These are phyloP conservation scores for Phlegmacium glaucopus DNA, from an alignment of 768 basidiomycete genomes.

Conservation along the genomic window DNA sequence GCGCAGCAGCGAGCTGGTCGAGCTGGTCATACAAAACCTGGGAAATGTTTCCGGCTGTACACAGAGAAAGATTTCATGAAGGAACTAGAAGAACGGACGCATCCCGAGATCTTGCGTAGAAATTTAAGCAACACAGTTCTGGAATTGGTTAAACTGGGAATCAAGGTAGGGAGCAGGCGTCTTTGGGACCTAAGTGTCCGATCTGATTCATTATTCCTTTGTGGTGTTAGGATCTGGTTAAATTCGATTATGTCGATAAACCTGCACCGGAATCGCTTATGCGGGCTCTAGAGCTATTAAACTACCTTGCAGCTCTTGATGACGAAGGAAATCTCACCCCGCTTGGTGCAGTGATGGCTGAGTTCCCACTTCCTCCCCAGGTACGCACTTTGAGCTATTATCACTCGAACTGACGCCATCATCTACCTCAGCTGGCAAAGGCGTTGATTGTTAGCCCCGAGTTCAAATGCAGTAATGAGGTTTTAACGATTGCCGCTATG, in stretches of 20 bases:
- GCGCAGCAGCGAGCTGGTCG: slow-evolving; percentile 96
- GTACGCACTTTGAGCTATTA: slow-evolving; percentile 28
- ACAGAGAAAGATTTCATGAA: slow-evolving; percentile 96
- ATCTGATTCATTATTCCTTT: neutral
- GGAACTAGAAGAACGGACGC: slow-evolving; percentile 95
- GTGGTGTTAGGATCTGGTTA: slow-evolving; percentile 65
- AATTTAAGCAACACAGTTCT: slow-evolving; percentile 93
- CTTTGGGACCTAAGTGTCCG: neutral
- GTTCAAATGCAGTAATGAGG: slow-evolving; percentile 94
- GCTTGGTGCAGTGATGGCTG: slow-evolving; percentile 90
- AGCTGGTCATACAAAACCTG: slow-evolving; percentile 92
- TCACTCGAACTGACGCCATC: neutral
- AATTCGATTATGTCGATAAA: slow-evolving; percentile 88
- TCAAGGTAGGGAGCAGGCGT: slow-evolving; percentile 54
- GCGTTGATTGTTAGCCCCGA: slow-evolving; percentile 93
- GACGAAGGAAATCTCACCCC: slow-evolving; percentile 90
- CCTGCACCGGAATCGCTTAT: slow-evolving; percentile 96
- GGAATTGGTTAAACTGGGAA: slow-evolving; percentile 90
- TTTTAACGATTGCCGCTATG: slow-evolving; percentile 95
- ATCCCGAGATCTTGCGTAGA: slow-evolving; percentile 92
- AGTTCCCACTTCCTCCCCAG: slow-evolving; percentile 98
- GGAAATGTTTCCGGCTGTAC: slow-evolving; percentile 96
- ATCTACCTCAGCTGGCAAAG: slow-evolving; percentile 66
- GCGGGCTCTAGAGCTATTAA: slow-evolving; percentile 92
- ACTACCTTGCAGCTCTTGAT: slow-evolving; percentile 89